A percentile compares a stretch with the other conserved stretches of the same genome.
phyloP scores from a whole-genome alignment of 495 filamentous ascomycete species.

The Penicillium waksmanii region DNA sequence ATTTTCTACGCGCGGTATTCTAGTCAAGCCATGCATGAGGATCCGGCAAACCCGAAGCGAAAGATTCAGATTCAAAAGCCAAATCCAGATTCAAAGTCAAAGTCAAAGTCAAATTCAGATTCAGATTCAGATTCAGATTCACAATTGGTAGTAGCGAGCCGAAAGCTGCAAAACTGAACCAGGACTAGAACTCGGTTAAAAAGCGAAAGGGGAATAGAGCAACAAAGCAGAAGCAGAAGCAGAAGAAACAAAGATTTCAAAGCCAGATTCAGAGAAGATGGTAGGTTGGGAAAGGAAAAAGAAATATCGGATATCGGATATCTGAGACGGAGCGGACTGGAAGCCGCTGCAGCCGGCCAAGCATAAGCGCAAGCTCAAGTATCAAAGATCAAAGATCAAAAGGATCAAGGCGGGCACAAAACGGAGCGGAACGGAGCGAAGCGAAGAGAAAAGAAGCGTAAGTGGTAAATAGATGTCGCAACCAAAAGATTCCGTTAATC shows the following conservation, averaged over 20 bases:
- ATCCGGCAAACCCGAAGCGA: no score
- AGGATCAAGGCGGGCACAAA: not conserved
- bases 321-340: not conserved
- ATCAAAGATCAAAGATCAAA: not conserved
- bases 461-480: conserved; percentile 13
- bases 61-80: no score
- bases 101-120: not conserved
- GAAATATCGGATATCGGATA: conserved; percentile 13
- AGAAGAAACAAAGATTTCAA: conserved; percentile 8
- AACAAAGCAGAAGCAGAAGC: conserved; percentile 14
- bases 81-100: not conserved
- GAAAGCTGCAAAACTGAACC: conserved; percentile 6
- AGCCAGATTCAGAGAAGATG: conserved; percentile 1
- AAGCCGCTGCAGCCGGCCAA: not conserved
- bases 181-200: conserved; percentile 16
- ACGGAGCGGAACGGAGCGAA: not conserved
- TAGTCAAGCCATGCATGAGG: no score
- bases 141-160: conserved; percentile 12
- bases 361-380: not conserved
- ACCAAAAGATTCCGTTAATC: conserved; percentile 24
- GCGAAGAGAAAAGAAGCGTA: not conserved
- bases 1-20: no score
- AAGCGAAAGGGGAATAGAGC: conserved; percentile 42
- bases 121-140: not conserved
- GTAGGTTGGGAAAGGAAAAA: not conserved